These are phyloP conservation scores for Dichotomopilus funicola DNA, from an alignment of 2,329 filamentous ascomycete species.

Conservation along the genomic window DNA sequence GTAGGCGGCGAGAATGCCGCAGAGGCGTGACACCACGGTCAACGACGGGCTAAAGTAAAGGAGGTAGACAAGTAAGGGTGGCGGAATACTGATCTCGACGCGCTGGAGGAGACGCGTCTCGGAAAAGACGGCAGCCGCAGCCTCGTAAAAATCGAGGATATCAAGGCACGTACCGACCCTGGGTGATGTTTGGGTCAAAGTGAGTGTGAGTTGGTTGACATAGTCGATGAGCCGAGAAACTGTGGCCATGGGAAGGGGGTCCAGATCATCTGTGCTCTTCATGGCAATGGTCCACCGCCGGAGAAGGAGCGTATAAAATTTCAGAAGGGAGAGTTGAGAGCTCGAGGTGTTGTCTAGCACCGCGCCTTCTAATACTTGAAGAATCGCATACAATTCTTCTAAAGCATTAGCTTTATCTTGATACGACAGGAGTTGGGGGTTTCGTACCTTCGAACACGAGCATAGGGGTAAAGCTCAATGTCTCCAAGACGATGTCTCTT, in stretches of 20 bases:
- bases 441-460: slow-evolving; percentile 48
- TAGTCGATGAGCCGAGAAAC: slow-evolving; percentile 41
- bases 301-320: slow-evolving; percentile 62
- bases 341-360: slow-evolving; percentile 42
- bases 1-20: slow-evolving; percentile 62
- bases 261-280: slow-evolving; percentile 33
- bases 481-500: slow-evolving; percentile 47
- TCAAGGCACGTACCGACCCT: slow-evolving; percentile 42
- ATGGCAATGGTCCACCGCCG: slow-evolving; percentile 50
- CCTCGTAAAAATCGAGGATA: slow-evolving; percentile 65
- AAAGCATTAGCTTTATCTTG: slow-evolving; percentile 19
- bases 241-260: slow-evolving; percentile 31
- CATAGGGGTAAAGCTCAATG: slow-evolving; percentile 51
- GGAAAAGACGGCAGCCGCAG: slow-evolving; percentile 50
- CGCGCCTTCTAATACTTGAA: slow-evolving; percentile 46
- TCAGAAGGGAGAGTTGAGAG: slow-evolving; percentile 55
- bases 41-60: slow-evolving; percentile 61
- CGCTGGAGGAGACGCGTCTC: slow-evolving; percentile 43
- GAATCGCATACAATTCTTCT: slow-evolving; percentile 45
- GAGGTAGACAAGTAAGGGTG: slow-evolving; percentile 61
- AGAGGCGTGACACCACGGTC: slow-evolving; percentile 60
- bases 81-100: slow-evolving; percentile 62
- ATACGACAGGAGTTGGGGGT: neutral
- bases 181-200: slow-evolving; percentile 49
- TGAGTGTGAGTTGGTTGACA: slow-evolving; percentile 50